Base-by-base conservation (phyloP, 2,329 filamentous ascomycete genomes). In the Aspergillus niger region DNA sequence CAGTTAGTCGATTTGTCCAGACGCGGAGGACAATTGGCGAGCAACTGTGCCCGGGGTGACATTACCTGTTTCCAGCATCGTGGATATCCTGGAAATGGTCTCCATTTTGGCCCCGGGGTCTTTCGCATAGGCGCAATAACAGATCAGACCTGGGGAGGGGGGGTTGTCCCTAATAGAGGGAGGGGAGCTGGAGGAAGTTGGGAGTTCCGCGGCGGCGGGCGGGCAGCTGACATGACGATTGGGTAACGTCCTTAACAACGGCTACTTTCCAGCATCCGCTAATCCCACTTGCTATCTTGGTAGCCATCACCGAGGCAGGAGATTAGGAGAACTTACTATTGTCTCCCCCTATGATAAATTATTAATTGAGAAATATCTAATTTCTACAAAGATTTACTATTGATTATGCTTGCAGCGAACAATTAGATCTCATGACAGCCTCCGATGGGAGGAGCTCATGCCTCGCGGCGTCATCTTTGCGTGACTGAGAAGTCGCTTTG, bases 41-140 rank as follows among this genome's bases (percentile, higher is more conserved):
- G 24, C 26, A 24, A 41, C 15, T 55, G 36, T 22, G 20, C 20
- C 17, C 24, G 53, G 13, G 28, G 28, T 38, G 44, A 53, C 24
- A n/a, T 72, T 84, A 96, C 94, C 92, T 79, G 91, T 95, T 83
- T 98, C 95, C 77, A 99, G 89, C 80, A 98, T 86, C 76, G 88
- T 91, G 69, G 93, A 96, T 78, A 99, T 96, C 72, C 91, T 87
- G 66, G 94, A 92, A 74, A 98, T 92, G 22, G 94, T 96, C 85
- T 99, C 95, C 95, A 99, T 99, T 60, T 68, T 70, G 55, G 28
- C 55, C 64, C 67, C 57, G 56, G 65, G 57, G 38, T 64, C 68
- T 69, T 62, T 56, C 30, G 38, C 17, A 48, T 50, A 58, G 47
- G 38, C 28, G 32, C 55, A 32, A 44, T 28, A 39, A 55, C 44